Percentiles rank a stretch among this genome's conserved stretches.
Evolutionary conservation across 176 grass and related monocot genomes (phyloP).

Genomic region (Puccinellia tenuiflora): DNA sequence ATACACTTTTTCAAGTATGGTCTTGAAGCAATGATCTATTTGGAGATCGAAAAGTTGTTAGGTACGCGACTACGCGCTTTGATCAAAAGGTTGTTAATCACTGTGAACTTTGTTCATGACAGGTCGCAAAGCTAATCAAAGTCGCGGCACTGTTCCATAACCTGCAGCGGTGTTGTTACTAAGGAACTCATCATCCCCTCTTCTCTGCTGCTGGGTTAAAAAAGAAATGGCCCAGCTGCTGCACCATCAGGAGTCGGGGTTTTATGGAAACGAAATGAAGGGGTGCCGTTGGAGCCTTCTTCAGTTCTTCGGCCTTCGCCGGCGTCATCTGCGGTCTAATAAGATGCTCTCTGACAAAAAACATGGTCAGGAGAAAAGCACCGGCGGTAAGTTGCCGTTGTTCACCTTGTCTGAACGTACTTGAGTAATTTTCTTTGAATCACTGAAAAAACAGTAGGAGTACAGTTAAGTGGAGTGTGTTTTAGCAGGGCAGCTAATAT

Average conservation of each 20-base stretch:
- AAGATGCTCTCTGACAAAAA: slow-evolving; percentile 54
- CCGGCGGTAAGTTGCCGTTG: slow-evolving; percentile 22
- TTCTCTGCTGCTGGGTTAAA: slow-evolving; percentile 22
- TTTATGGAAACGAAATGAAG: slow-evolving; percentile 52
- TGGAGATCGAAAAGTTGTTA: slow-evolving; percentile 15
- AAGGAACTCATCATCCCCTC: slow-evolving; percentile 6
- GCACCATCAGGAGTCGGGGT: slow-evolving; percentile 48
- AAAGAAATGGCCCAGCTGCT: slow-evolving; percentile 46
- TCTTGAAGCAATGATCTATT: slow-evolving; percentile 5
- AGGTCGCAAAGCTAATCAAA: slow-evolving; percentile 16
- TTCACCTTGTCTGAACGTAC: neutral
- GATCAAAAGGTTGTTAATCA: slow-evolving; percentile 27
- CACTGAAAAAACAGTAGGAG: too few species aligned
- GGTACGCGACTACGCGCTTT: neutral
- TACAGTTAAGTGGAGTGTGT: too few species aligned
- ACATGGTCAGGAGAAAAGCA: slow-evolving; percentile 34
- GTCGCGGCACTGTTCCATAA: slow-evolving; percentile 8
- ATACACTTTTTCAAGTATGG: slow-evolving; percentile 16
- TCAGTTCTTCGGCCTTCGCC: slow-evolving; percentile 71
- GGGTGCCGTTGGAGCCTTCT: slow-evolving; percentile 57
- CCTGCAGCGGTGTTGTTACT: slow-evolving; percentile 5
- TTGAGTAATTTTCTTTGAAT: neutral
- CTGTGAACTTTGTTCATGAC: slow-evolving; percentile 30
- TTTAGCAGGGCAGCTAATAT: neutral
- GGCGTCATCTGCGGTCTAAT: neutral